Conservation (phyloP, 73 alveolate species). For the Paramecium tetraurelia region DNA sequence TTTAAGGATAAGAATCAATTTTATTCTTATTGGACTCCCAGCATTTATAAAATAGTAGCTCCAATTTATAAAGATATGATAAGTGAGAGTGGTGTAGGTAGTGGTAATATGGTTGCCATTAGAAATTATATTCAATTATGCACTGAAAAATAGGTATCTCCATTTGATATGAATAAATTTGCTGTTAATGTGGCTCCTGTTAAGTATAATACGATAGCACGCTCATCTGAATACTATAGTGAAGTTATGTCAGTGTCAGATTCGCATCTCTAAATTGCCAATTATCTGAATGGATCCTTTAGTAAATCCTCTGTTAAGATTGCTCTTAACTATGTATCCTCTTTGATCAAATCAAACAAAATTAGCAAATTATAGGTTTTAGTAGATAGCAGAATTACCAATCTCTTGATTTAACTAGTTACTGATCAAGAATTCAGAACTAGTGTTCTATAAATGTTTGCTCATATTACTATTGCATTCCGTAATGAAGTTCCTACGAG, state of each 20-base stretch:
- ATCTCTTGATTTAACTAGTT: neutral
- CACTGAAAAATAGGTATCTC: conserved; percentile 17
- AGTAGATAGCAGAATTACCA: conserved; percentile 13
- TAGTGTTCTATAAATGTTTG: neutral
- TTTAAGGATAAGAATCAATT: neutral
- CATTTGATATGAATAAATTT: conserved; percentile 43
- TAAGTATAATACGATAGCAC: conserved; percentile 29
- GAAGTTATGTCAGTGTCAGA: conserved; percentile 10
- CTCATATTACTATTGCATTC: neutral
- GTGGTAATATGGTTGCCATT: conserved; percentile 34
- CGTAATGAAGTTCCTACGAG: conserved; percentile 42
- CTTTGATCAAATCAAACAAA: conserved; percentile 14
- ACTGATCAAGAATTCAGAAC: conserved; percentile 5
- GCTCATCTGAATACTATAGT: conserved; percentile 33
- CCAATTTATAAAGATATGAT: conserved; percentile 45
- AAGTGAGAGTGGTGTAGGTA: conserved; percentile 32
- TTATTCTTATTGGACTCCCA: conserved; percentile 26
- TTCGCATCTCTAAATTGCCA: neutral
- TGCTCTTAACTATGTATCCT: neutral
- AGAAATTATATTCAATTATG: conserved; percentile 38
- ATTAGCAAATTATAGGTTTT: neutral
- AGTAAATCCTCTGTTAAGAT: neutral
- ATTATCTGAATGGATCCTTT: neutral
- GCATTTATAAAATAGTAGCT: conserved; percentile 16
- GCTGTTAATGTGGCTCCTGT: conserved; percentile 16